phyloP scores from a whole-genome alignment of 2,329 filamentous ascomycete species.

The Arthroderma sp. region DNA sequence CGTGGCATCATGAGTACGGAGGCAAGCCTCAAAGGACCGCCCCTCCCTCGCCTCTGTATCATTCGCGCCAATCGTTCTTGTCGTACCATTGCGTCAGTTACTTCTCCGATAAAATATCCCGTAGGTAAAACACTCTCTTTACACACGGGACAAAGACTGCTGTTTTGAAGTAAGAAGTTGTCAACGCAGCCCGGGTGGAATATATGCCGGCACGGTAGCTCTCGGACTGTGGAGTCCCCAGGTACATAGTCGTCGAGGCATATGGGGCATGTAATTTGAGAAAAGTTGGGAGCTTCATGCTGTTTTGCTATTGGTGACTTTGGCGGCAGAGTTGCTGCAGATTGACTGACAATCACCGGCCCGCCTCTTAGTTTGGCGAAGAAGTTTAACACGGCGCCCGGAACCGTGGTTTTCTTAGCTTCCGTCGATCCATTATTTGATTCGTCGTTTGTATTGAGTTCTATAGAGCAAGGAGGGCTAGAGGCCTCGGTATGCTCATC shows the following conservation, averaged over 20 bases:
- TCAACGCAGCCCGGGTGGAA: constrained; percentile 91
- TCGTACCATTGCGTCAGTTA: constrained; percentile 78
- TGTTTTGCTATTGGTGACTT: background rate
- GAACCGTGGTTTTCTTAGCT: too few relatives aligned
- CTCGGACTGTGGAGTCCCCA: constrained; percentile 59
- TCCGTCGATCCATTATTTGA: background rate
- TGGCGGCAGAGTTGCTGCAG: background rate
- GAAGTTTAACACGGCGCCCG: too few relatives aligned
- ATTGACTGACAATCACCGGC: too few relatives aligned
- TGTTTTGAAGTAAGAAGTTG: constrained; percentile 61
- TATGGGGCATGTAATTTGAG: constrained; percentile 77
- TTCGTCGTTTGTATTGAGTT: background rate
- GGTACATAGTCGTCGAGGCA: constrained; percentile 71
- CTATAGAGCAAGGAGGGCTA: background rate
- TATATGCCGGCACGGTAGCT: constrained; percentile 81
- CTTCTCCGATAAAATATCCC: constrained; percentile 50
- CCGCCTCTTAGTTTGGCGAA: too few relatives aligned
- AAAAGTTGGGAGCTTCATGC: constrained; percentile 16
- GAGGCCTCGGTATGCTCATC: constrained; percentile 1
- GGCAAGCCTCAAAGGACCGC: background rate
- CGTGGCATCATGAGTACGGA: background rate
- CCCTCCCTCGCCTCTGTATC: background rate
- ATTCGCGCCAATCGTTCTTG: constrained; percentile 49
- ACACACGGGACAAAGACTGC: constrained; percentile 81
- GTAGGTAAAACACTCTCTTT: constrained; percentile 66